Evolutionary conservation across 2,329 filamentous ascomycete species (phyloP).

Genomic region (Sarocladium kiliense): DNA sequence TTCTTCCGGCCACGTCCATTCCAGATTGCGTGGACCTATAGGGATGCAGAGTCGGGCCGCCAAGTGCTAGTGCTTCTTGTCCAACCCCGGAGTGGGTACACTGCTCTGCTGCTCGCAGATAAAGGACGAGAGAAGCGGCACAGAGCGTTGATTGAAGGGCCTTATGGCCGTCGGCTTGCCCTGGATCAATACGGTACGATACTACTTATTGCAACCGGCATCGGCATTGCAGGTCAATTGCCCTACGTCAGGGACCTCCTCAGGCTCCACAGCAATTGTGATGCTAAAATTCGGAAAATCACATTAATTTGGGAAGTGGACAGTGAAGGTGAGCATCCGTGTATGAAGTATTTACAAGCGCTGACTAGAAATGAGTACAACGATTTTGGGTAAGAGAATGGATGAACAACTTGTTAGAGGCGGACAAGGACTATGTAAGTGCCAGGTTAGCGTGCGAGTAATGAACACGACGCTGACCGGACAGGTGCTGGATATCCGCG

Average conservation of each 20-base stretch:
- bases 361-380: neutral
- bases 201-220: neutral
- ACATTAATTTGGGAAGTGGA: neutral
- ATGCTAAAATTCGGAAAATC: neutral
- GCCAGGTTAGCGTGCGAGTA: neutral
- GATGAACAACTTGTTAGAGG: neutral
- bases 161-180: neutral
- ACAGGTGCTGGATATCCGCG: neutral
- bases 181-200: neutral
- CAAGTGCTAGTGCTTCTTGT: neutral
- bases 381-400: neutral
- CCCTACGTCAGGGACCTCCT: neutral
- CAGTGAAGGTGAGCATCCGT: neutral
- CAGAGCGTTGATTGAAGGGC: neutral
- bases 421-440: neutral
- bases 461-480: neutral
- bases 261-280: neutral
- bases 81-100: neutral
- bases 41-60: neutral
- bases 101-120: neutral
- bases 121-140: neutral
- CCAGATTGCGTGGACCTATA: neutral
- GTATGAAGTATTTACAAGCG: neutral
- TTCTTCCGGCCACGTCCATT: neutral
- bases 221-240: neutral